phyloP scores from a whole-genome alignment of 2,329 filamentous ascomycete genomes.

The Phaeosphaeriaceae sp. region DNA sequence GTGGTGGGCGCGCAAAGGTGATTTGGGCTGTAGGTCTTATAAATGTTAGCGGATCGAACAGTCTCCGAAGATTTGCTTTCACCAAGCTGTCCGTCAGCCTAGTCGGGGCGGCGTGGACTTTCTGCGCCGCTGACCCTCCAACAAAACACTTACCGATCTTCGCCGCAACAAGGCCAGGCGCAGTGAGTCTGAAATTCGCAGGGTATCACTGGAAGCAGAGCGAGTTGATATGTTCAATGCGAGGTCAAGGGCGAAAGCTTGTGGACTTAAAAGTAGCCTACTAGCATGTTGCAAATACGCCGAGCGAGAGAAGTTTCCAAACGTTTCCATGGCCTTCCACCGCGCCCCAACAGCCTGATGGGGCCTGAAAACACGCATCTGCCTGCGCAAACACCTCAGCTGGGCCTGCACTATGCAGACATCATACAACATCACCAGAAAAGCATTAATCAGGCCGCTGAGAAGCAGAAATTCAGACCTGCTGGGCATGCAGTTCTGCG shows the following conservation, averaged over 20 bases:
- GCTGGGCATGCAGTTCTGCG: conserved; percentile 6
- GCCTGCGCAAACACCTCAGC: conserved; percentile 19
- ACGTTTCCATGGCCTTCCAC: conserved; percentile 45
- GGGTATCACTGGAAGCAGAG: conserved; percentile 16
- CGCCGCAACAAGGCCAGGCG: conserved; percentile 7
- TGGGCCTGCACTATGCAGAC: neutral
- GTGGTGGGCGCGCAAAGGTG: conserved; percentile 9
- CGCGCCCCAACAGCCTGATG: conserved; percentile 35
- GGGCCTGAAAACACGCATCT: conserved; percentile 13
- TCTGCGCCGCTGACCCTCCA: conserved; percentile 8
- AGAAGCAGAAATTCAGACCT: neutral
- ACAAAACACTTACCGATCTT: conserved; percentile 26
- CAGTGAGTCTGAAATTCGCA: conserved; percentile 4
- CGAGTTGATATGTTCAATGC: conserved; percentile 18
- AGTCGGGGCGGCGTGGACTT: conserved; percentile 14
- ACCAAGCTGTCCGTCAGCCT: conserved; percentile 23
- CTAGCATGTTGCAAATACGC: conserved; percentile 42
- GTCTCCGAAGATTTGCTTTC: conserved; percentile 17
- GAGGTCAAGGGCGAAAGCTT: conserved; percentile 26
- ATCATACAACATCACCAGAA: neutral
- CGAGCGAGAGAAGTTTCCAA: conserved; percentile 46
- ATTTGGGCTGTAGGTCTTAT: conserved; percentile 7
- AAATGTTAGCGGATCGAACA: conserved; percentile 24
- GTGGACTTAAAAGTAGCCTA: conserved; percentile 42
- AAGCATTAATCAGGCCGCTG: neutral